Base-by-base conservation (phyloP, 495 filamentous ascomycete genomes). In the Xylaria flabelliformis region DNA sequence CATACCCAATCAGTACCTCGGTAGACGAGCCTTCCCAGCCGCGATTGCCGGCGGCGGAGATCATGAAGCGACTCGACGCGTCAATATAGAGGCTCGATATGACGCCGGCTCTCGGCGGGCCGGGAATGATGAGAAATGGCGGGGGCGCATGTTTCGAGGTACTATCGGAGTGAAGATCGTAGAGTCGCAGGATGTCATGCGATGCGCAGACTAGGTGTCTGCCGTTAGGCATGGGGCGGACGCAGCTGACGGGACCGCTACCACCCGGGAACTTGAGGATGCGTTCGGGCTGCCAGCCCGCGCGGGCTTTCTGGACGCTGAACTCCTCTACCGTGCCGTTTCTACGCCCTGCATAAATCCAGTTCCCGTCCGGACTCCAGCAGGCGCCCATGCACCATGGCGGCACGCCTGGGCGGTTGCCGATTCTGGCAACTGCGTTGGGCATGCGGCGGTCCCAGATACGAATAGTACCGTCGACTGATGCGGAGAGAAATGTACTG, bases 321-420 rank as follows among this genome's bases (percentile, higher is more conserved):
- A 91, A 99, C 78, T 99, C 96, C 70, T 99, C 96, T 1, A 99
- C 96, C 0, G 93, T 97, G 67, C 94, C 92, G 81, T 98, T 99
- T 66, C 97, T 87, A 48, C 96, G 88, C 6, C 96, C 96, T 19
- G 92, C 94, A 81, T 97, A 99, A 69, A 99, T 94, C 81, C 88
- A 95, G 80, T 99, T 98, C 34, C 96, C 96, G 81, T 97, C 92
- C 2, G 94, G 94, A 72, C 91, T 94, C 96, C 97, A 99, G 82
- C 93, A 97, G n/a, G 94, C 94, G 72, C 91, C 93, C 91, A 97
- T 98, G 80, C 95, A 98, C 97, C 97, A 99, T 10, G 94, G 96
- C 3, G 97, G 94, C 8, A 91, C 90, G 64, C 92, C 91, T 29
- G 83, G 85, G 12, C 86, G 84, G 65, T 92, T 91, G 19, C 83